Evolutionary conservation across 176 grass and related monocot species (phyloP).

Genomic region (Triticum timopheevii): DNA sequence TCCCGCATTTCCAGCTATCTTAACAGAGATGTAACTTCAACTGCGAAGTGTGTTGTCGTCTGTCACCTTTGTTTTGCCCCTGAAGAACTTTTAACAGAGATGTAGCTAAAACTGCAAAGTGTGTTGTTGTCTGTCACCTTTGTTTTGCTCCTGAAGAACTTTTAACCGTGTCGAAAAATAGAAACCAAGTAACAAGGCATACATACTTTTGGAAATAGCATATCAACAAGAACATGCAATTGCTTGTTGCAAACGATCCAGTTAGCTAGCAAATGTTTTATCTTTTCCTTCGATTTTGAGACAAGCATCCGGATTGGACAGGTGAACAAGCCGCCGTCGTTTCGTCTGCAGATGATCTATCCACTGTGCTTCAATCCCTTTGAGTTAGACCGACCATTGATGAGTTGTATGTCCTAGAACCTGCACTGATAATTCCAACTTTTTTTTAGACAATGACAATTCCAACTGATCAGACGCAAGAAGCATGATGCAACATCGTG

Average conservation of each 20-base stretch:
- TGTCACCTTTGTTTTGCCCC: no score
- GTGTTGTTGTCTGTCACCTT: no score
- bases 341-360: constrained; percentile 15
- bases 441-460: background rate
- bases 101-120: no score
- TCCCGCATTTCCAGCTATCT: no score
- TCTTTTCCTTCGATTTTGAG: background rate
- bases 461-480: background rate
- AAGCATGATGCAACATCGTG: background rate
- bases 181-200: no score
- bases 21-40: no score
- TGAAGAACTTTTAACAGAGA: no score
- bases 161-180: no score
- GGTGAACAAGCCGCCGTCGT: constrained; percentile 13
- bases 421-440: no score
- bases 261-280: constrained; percentile 11
- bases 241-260: background rate
- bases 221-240: background rate
- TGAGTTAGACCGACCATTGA: constrained; percentile 17
- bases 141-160: no score
- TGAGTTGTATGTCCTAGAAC: background rate
- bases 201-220: no score
- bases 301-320: background rate
- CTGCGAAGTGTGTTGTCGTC: no score
- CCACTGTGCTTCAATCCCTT: constrained; percentile 37